Conservation (phyloP, 2,329 filamentous ascomycete species). For the Leptographium radiaticola region DNA sequence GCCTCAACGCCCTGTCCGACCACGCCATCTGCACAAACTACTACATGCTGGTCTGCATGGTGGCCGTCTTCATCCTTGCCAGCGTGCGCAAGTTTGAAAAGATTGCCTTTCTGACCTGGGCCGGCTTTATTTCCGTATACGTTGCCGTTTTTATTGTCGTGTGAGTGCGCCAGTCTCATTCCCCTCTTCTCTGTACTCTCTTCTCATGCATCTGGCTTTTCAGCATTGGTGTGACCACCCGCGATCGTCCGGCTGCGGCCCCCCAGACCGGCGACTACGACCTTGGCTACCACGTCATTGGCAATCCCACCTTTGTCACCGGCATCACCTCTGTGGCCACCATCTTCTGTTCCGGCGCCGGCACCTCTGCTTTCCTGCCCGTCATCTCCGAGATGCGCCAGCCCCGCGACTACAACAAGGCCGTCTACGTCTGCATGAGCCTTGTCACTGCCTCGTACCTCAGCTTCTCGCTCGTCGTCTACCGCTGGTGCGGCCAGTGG, state of each 20-base stretch:
- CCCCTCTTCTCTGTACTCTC: neutral
- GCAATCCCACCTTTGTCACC: conserved; percentile 41
- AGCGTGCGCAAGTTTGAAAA: conserved; percentile 28
- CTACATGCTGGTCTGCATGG: conserved; percentile 43
- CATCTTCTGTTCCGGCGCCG: conserved; percentile 41
- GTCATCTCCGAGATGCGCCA: conserved; percentile 53
- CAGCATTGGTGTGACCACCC: conserved; percentile 25
- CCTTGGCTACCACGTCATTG: conserved; percentile 31
- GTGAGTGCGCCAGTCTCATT: neutral
- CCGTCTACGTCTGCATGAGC: conserved; percentile 34
- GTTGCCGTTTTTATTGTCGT: conserved; percentile 43
- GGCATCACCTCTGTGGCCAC: conserved; percentile 45
- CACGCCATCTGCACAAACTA: conserved; percentile 18
- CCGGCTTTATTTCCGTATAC: conserved; percentile 41
- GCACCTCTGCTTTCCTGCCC: conserved; percentile 40
- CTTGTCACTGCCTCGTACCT: conserved; percentile 37
- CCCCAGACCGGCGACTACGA: conserved; percentile 25
- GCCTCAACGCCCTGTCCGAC: conserved; percentile 41
- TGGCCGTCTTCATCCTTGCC: conserved; percentile 33
- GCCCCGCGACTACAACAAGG: conserved; percentile 45
- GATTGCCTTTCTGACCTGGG: conserved; percentile 35
- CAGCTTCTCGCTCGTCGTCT: conserved; percentile 36
- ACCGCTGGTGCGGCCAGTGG: conserved; percentile 48
- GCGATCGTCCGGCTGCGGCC: conserved; percentile 23
- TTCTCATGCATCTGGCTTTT: neutral